Evolutionary conservation across 805 yeast genomes (phyloP).

Genomic region (Cyberlindnera amylophila): DNA sequence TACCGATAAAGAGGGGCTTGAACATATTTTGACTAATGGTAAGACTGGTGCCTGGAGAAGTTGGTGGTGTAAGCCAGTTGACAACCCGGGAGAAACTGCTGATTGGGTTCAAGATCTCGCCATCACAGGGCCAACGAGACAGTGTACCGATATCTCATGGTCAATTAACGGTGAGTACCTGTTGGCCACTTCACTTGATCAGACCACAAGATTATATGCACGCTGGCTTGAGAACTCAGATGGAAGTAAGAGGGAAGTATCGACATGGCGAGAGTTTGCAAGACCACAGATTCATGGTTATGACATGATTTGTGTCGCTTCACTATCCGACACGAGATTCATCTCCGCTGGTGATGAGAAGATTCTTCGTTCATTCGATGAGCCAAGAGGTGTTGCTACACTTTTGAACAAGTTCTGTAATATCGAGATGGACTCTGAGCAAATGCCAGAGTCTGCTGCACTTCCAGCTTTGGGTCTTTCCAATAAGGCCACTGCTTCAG

Average conservation of each 20-base stretch:
- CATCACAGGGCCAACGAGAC: conserved; percentile 71
- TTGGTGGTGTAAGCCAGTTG: conserved; percentile 42
- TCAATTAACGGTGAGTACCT: conserved; percentile 60
- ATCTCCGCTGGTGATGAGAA: conserved; percentile 97
- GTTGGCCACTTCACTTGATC: conserved; percentile 81
- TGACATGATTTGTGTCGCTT: conserved; percentile 81
- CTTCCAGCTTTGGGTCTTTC: conserved; percentile 92
- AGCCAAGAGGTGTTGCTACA: conserved; percentile 73
- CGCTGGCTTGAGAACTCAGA: conserved; percentile 44
- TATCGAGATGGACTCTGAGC: conserved; percentile 30
- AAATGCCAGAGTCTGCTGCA: conserved; percentile 78
- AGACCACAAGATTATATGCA: conserved; percentile 83
- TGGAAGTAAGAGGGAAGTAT: conserved; percentile 27
- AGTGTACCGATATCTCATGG: conserved; percentile 80
- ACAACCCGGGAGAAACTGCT: conserved; percentile 25
- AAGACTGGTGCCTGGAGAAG: conserved; percentile 90
- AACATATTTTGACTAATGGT: conserved; percentile 74
- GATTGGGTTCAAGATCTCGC: conserved; percentile 48
- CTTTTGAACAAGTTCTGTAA: conserved; percentile 55
- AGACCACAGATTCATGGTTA: conserved; percentile 98
- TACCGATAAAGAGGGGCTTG: conserved; percentile 31
- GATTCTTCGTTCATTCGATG: conserved; percentile 80
- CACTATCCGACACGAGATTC: conserved; percentile 57
- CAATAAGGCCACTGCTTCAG: conserved; percentile 71
- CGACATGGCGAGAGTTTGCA: conserved; percentile 85